Evolutionary conservation across 768 basidiomycete species (phyloP), one percentile per base, ranked within the genome.

Genomic region (Russula ochroleuca): DNA sequence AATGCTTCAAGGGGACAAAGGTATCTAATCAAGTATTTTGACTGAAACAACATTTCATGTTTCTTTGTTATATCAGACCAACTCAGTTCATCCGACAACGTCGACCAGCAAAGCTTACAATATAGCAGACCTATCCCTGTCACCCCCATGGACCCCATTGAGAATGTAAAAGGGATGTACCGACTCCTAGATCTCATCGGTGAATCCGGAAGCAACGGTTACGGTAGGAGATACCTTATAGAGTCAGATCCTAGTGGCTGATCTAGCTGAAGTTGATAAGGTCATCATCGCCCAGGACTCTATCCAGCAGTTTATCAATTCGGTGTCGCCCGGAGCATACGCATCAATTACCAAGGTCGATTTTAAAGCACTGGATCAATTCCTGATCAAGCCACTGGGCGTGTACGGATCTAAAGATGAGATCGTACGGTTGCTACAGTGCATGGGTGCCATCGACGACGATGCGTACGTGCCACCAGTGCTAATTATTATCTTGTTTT

Each of bases 231-330:
- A 7, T 28, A 28, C 28, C 28, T 14, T 37, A 21, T 10, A 7
- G 28, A 15, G 28, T 14, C 7, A 0, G 19, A 14, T 4, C 0
- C 21, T 35, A 4, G 23, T n/a, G 28, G 28, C n/a, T 59, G 6
- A 58, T 5, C 17, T 31, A n/a, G 21, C 19, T 19, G 14, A 61
- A 84, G 85, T 85, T 49, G 83, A 85, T 65, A 86, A 87, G 69
- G 78, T 86, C 41, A 80, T 86, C 71, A 85, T 86, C 37, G 75
- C 76, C 4, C 82, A 84, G 69, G 74, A 77, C 2, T 80, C 81
- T 1, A 71, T 86, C 13, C 72, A 74, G 64, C 64, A 72, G 3
- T 79, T 85, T 50, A 77, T 83, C 67, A 81, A 85, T 56, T 69
- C 69, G n/a, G 40, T 84, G 8, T 75, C 67, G 51, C 82, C 84